These are phyloP conservation scores for Hypomyces rosellus DNA, from an alignment of 2,329 filamentous ascomycete genomes.

Conservation along the genomic window DNA sequence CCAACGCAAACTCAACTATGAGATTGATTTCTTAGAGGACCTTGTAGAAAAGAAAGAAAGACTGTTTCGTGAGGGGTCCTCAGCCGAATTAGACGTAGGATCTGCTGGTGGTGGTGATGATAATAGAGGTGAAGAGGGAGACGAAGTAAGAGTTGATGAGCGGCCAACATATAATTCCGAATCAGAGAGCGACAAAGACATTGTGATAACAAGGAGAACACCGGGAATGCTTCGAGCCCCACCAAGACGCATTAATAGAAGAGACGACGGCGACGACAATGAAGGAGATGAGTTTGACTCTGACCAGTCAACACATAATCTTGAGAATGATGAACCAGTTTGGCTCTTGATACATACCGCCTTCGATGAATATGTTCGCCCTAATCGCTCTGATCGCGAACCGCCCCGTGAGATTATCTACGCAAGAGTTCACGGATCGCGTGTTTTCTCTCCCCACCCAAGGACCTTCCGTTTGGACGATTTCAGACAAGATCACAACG, in stretches of 20 bases:
- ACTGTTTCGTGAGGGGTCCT: too few species aligned
- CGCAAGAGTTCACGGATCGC: not conserved
- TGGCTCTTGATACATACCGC: not conserved
- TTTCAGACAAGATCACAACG: not conserved
- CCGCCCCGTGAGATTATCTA: not conserved
- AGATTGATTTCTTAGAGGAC: not conserved
- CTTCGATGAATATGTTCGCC: not conserved
- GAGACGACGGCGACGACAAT: not conserved
- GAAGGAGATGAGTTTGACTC: not conserved
- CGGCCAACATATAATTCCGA: too few species aligned
- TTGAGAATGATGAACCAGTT: too few species aligned
- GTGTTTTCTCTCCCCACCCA: not conserved
- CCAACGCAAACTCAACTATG: not conserved
- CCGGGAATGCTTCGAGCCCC: too few species aligned
- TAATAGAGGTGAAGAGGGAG: too few species aligned
- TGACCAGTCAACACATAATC: too few species aligned
- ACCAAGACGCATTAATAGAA: too few species aligned
- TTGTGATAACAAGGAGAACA: too few species aligned
- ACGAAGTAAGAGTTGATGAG: too few species aligned
- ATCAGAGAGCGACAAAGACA: too few species aligned
- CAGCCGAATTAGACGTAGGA: too few species aligned
- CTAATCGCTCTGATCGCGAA: not conserved
- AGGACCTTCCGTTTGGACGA: not conserved
- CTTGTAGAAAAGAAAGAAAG: not conserved
- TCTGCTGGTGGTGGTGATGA: too few species aligned